Base-by-base conservation (phyloP, 2,329 filamentous ascomycete species). In the Calonectria naviculata region DNA sequence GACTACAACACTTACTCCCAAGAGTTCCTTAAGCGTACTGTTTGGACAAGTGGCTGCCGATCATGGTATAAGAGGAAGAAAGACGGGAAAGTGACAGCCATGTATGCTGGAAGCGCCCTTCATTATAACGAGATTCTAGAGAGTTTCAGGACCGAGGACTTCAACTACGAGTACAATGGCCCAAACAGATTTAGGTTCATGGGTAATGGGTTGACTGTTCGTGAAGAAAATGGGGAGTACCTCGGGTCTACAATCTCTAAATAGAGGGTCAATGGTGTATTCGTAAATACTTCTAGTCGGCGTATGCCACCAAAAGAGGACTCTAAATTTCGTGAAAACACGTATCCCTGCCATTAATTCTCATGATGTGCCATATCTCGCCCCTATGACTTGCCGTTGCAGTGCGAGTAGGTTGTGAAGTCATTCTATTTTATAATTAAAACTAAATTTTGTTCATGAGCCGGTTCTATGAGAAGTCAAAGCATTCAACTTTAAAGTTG, bases 1-100 rank as follows among this genome's bases (percentile, higher is more conserved):
- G 68, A 74, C 2, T 71, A 68, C 38, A 74, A 73, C 31, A 24
- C 26, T 1, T 74, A 68, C 21, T 17, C 42, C 3, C 61, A 71
- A 17, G 60, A 61, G 68, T 64, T 70, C 2, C 15, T 73, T 12
- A 68, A 65, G 28, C 10, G 36, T 0, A 72, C 63, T 13, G 69
- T 73, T 1, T 74, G 71, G 71, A 44, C 66, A 3, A 63, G 67
- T 5, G 49, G 63, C 17, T 64, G 61, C 19, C 42, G 31, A 9
- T 65, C 62, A 2, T 65, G 62, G 62, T 65, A 54, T 29, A 65
- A 65, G 62, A 65, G 42, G 5, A 34, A 34, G 2, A 52, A 64
- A 8, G 44, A 65, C 0, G 62, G 62, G 3, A 28, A 42, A 28
- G 62, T 65, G 1, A 54, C 46, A 4, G 62, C 62, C 21, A 52